Conservation (phyloP, 768 basidiomycete species). For the Leccinum arenicola region DNA sequence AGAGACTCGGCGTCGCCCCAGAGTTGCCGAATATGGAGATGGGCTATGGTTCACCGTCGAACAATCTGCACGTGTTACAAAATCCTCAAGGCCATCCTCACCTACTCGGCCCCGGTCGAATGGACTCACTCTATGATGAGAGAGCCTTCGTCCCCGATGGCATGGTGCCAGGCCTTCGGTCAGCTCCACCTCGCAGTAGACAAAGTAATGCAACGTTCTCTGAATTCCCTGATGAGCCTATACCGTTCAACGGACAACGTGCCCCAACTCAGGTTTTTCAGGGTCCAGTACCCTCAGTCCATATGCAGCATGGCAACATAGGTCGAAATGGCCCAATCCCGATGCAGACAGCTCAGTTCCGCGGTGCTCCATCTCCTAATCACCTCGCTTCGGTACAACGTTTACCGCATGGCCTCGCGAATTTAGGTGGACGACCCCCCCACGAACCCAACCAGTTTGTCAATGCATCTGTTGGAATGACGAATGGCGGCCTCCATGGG, state of each 20-base stretch:
- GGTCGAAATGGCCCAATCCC: conserved; percentile 53
- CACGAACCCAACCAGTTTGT: conserved; percentile 71
- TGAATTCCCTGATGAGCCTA: conserved; percentile 61
- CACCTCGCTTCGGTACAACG: conserved; percentile 52
- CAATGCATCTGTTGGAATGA: conserved; percentile 40
- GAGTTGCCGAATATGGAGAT: conserved; percentile 25
- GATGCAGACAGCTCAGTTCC: conserved; percentile 61
- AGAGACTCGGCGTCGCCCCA: conserved; percentile 23
- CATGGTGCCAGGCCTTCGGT: conserved; percentile 80
- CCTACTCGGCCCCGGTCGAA: conserved; percentile 42
- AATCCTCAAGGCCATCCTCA: conserved; percentile 42
- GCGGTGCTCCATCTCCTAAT: conserved; percentile 68
- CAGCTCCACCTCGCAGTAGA: conserved; percentile 58
- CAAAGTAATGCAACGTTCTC: conserved; percentile 52
- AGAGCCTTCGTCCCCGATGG: conserved; percentile 80
- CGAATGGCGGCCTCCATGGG: conserved; percentile 45
- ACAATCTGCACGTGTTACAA: conserved; percentile 38
- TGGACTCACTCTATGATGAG: conserved; percentile 74
- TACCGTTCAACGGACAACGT: conserved; percentile 62
- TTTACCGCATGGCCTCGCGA: conserved; percentile 77
- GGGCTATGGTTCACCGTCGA: conserved; percentile 22
- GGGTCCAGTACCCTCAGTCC: conserved; percentile 47
- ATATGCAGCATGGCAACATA: conserved; percentile 47
- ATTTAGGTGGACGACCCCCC: conserved; percentile 77
- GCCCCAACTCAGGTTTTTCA: conserved; percentile 56